Evolutionary conservation across 345 rosid genomes (phyloP), one percentile per base, ranked within the genome.

Genomic region (Eutrema yunnanense): DNA sequence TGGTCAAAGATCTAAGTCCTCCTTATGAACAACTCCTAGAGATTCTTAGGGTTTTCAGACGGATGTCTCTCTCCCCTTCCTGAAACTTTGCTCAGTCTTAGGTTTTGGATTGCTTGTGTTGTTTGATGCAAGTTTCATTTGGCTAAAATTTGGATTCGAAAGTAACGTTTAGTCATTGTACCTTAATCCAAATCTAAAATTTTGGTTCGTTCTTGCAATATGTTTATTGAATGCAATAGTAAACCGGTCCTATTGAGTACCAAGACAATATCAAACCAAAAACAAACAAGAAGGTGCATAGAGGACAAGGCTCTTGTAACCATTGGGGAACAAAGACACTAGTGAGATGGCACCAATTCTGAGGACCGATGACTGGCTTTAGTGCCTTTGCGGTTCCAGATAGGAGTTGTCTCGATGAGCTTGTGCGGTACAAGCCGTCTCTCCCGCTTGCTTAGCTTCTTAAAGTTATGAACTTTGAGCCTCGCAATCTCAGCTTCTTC

Each of bases 401-500:
- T 62, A 22, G 99, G 87, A 50, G 90, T 90, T 8, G 92, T 83
- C 85, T 92, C 96, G 0, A 95, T 92, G 73, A 95, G 87, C 72
- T 82, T 73, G 67, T 87, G 94, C 0, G 99, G 99, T 4, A 81
- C 87, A 14, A 92, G 96, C 76, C 73, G 79, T 22, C 74, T 84
- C 80, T 90, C 92, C 65, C 88, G 73, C 81, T 92, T 95, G 46
- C 75, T 82, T 73, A 83, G 87, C 87, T 95, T 90, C 71, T 81
- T 83, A 82, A 87, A 95, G 61, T 84, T 92, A 78, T 79, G 78
- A 50, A 92, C 98, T 72, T 79, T 84, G 47, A 95, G 85, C 86
- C 76, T 85, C 9, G 96, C 99, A 61, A 88, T 85, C 84, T 88
- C 73, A 26, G 96, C 96, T 79, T 95, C 97, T 84, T 95, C 98